These are phyloP conservation scores for Phycomyces nitens DNA, from an alignment of 192 early-diverging fungal genomes.

Conservation along the genomic window DNA sequence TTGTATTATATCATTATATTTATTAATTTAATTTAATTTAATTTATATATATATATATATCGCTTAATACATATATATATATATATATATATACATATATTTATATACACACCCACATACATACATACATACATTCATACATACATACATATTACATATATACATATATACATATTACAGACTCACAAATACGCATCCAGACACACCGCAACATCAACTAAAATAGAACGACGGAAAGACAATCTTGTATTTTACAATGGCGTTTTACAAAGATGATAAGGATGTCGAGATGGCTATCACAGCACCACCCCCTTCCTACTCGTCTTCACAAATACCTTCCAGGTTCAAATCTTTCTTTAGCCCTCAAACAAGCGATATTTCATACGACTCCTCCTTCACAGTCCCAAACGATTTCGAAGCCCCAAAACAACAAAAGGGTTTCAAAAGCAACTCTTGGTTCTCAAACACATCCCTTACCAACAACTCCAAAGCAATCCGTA, in stretches of 20 bases:
- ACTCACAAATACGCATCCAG: too few relatives aligned
- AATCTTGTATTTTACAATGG: conserved; percentile 1
- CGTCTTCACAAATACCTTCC: conserved; percentile 27
- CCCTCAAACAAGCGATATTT: background rate
- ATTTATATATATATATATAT: too few relatives aligned
- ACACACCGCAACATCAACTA: background rate
- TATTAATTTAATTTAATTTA: too few relatives aligned
- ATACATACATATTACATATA: too few relatives aligned
- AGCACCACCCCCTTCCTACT: conserved; percentile 31
- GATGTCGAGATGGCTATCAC: conserved; percentile 18
- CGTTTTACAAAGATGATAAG: conserved; percentile 13
- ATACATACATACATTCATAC: too few relatives aligned
- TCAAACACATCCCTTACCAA: conserved; percentile 9
- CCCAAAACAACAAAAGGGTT: conserved; percentile 14
- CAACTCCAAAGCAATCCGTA: conserved; percentile 35
- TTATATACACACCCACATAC: too few relatives aligned
- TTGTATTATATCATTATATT: too few relatives aligned
- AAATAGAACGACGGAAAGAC: background rate
- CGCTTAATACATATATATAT: too few relatives aligned
- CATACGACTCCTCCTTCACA: conserved; percentile 17
- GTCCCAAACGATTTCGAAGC: conserved; percentile 35
- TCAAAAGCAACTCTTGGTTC: conserved; percentile 41
- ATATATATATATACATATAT: too few relatives aligned
- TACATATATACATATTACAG: too few relatives aligned
- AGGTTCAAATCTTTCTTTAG: conserved; percentile 34